Evolutionary conservation across 2,329 filamentous ascomycete species (phyloP), one percentile per base, ranked within the genome.

Genomic region (Hypomyces perniciosus): DNA sequence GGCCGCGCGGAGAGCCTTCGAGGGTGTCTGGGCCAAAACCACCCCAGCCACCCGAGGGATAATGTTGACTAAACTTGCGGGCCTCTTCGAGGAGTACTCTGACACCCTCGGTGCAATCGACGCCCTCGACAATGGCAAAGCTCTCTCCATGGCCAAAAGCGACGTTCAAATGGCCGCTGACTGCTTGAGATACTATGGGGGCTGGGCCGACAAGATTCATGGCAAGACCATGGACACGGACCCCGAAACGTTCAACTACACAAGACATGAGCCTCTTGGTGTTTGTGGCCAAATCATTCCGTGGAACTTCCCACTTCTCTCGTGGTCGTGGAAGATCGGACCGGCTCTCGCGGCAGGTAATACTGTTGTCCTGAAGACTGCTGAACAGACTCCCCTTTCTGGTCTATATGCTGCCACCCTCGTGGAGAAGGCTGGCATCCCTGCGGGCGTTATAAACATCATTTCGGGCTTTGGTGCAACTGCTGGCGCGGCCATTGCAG

Each of bases 181-280:
- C 64, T 83, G 79, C 71, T 68, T 95, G 62, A 81, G 89, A 66
- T 95, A 65, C 38, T 66, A 65, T 62, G 88, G 79, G 58, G 88
- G 88, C 47, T 92, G 85, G 82, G 86, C 88, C 57, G 88, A 93
- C 74, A 93, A 93, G 79, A 81, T 91, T 54, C 78, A 83, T 67
- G 88, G 88, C 63, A 86, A 88, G 72, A 85, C 87, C 41, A 82
- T 90, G 56, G 86, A 91, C 60, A 86, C 86, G 56, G 74, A 78
- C 59, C 76, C 79, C 43, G 83, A 86, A 51, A 85, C 83, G 64
- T 86, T 91, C 72, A 83, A 86, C 73, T 88, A 90, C 74, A 87
- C 85, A 54, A 71, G 84, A 61, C 81, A 82, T 59, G 86, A 92
- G 75, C 85, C 88, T 5, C 64, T 50, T 9, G 50, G 50, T 13